A percentile compares a stretch with the other conserved stretches of the same genome.
Evolutionary conservation across 2,329 filamentous ascomycete genomes (phyloP).

Genomic region (Paecilomyces sp.): DNA sequence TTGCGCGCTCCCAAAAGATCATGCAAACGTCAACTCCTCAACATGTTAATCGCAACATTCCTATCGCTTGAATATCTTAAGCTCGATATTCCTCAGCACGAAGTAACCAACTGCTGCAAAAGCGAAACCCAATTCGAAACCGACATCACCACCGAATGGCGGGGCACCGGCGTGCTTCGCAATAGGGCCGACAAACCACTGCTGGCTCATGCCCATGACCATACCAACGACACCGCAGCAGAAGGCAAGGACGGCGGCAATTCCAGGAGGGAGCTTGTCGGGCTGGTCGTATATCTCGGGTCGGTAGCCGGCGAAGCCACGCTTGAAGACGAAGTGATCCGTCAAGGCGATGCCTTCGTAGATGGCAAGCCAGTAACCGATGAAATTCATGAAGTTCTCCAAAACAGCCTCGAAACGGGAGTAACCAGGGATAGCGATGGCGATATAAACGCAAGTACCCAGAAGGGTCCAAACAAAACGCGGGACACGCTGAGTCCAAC

Average conservation of each 20-base stretch:
- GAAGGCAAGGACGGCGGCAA: constrained; percentile 59
- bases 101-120: constrained; percentile 51
- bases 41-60: neutral
- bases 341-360: constrained; percentile 60
- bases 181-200: constrained; percentile 63
- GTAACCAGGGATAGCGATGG: constrained; percentile 64
- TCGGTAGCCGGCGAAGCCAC: constrained; percentile 54
- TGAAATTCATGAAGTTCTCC: constrained; percentile 63
- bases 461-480: constrained; percentile 62
- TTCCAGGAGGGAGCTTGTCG: constrained; percentile 52
- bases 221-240: constrained; percentile 58
- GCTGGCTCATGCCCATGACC: constrained; percentile 62
- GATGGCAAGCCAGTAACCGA: constrained; percentile 67
- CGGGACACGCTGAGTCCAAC: constrained; percentile 53
- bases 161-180: constrained; percentile 50
- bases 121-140: constrained; percentile 59
- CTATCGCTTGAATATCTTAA: constrained; percentile 37
- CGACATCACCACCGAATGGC: constrained; percentile 48
- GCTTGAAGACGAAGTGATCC: constrained; percentile 64
- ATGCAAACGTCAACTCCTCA: neutral
- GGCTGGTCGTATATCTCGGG: constrained; percentile 53
- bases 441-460: constrained; percentile 57
- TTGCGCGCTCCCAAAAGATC: neutral
- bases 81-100: constrained; percentile 44
- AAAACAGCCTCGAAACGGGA: constrained; percentile 56